Evolutionary conservation across 139 green algal genomes (phyloP), one percentile per base, ranked within the genome.

Genomic region (Coelastrella sp.): DNA sequence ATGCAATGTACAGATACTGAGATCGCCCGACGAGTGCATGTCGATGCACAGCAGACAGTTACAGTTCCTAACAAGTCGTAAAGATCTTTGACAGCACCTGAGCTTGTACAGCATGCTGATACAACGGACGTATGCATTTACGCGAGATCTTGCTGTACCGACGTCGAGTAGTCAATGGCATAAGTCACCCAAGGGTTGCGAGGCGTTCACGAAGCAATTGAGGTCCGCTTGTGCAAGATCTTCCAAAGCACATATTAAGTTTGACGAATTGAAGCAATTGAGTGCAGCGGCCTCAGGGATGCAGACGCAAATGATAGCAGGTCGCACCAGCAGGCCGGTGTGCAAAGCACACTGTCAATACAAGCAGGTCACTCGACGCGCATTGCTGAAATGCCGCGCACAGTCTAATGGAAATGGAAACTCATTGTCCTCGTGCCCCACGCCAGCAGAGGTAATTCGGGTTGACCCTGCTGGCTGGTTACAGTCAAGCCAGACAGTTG

Each of bases 381-480:
- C n/a, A n/a, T n/a, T n/a, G n/a, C n/a, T n/a, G n/a, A n/a, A n/a
- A n/a, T 57, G 17, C 67, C 53, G 37, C 67, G 11, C 32, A 13
- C 67, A 11, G 23, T 27, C 67, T 19, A 86, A 86, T 62, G 80
- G 80, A 11, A 80, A 78, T 13, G 48, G 68, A 8, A 74, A 50
- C 4, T 34, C 4, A 27, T 21, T 50, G 34, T 34, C 66, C 3
- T 34, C 66, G 23, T 86, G 80, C 67, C 80, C 80, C 48, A 86
- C 80, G 25, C 67, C 88, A 25, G 92, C 94, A 25, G 92, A 96
- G 53, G 53, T 64, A 64, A 64, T 7, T n/a, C 7, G 53, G n/a
- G n/a, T n/a, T n/a, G n/a, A n/a, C n/a, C n/a, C n/a, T n/a, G n/a
- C n/a, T n/a, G n/a, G n/a, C n/a, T n/a, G n/a, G n/a, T n/a, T n/a